These are phyloP conservation scores for Gossypium longicalyx DNA, from an alignment of 345 rosid species.

Conservation along the genomic window DNA sequence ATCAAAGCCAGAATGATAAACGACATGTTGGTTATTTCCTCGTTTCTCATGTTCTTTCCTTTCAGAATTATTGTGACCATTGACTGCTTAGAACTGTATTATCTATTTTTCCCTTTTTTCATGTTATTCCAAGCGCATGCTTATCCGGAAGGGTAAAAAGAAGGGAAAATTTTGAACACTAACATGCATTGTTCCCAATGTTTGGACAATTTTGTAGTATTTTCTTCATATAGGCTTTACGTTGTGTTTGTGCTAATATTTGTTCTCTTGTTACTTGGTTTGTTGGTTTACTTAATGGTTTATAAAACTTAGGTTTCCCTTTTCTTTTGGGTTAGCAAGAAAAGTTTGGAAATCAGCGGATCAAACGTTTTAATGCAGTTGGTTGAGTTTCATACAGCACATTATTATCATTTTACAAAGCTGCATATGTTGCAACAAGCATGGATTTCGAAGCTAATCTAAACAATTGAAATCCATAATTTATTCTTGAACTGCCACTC, in stretches of 20 bases:
- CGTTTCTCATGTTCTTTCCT: not conserved
- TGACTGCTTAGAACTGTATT: not conserved
- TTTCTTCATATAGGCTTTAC: not conserved
- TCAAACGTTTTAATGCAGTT: not conserved
- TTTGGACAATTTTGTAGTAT: not conserved
- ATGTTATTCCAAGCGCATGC: not conserved
- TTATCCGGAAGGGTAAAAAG: not conserved
- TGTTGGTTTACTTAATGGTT: not conserved
- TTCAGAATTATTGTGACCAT: not conserved
- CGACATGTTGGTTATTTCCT: not conserved
- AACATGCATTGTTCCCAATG: not conserved
- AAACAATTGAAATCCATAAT: not conserved
- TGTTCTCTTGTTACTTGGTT: not conserved
- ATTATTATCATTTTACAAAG: not conserved
- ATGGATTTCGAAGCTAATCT: not conserved
- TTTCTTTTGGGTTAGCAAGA: not conserved
- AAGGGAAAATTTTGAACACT: not conserved
- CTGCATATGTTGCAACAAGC: not conserved
- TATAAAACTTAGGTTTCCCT: not conserved
- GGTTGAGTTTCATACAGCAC: not conserved
- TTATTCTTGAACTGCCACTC: not conserved
- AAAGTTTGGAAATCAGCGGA: not conserved
- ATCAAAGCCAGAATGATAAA: constrained; percentile 22
- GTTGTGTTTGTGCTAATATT: not conserved
- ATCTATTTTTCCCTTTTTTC: not conserved